Conservation (phyloP, 2,329 filamentous ascomycete species). For the Incumbomyces delicatus region DNA sequence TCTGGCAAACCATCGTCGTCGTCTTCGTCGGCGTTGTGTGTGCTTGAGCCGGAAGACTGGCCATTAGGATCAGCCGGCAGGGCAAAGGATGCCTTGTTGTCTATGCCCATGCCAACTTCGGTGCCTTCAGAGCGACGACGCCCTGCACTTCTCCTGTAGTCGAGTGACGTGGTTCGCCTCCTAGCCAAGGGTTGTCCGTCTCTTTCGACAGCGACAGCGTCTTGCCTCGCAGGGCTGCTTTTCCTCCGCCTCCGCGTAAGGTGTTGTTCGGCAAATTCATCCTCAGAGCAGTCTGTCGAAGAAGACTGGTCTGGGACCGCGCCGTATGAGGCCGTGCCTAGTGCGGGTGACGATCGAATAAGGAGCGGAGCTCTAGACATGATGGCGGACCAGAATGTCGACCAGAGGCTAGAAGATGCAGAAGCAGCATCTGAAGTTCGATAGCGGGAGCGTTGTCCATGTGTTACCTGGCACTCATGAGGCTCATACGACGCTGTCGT, state of each 20-base stretch:
- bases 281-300: slow-evolving; percentile 24
- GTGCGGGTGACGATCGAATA: slow-evolving; percentile 49
- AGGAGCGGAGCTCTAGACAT: slow-evolving; percentile 49
- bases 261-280: background rate
- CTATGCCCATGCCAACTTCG: slow-evolving; percentile 25
- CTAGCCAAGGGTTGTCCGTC: slow-evolving; percentile 2
- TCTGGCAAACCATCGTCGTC: slow-evolving; percentile 25
- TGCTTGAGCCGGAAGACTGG: slow-evolving; percentile 21
- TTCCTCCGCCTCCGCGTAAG: slow-evolving; percentile 1
- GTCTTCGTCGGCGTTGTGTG: slow-evolving; percentile 20
- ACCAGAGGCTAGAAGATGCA: slow-evolving; percentile 6
- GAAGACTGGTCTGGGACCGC: slow-evolving; percentile 35
- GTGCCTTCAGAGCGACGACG: slow-evolving; percentile 23
- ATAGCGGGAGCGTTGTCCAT: background rate
- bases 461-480: background rate
- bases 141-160: background rate
- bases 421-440: slow-evolving; percentile 3
- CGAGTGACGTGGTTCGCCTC: slow-evolving; percentile 4
- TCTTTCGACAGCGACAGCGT: background rate
- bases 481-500: background rate
- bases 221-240: background rate
- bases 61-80: slow-evolving; percentile 11
- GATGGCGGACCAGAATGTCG: slow-evolving; percentile 18
- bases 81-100: slow-evolving; percentile 26
- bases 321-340: slow-evolving; percentile 53